These are phyloP conservation scores for Myrica gale DNA, from an alignment of 306 rosid species.

Conservation along the genomic window DNA sequence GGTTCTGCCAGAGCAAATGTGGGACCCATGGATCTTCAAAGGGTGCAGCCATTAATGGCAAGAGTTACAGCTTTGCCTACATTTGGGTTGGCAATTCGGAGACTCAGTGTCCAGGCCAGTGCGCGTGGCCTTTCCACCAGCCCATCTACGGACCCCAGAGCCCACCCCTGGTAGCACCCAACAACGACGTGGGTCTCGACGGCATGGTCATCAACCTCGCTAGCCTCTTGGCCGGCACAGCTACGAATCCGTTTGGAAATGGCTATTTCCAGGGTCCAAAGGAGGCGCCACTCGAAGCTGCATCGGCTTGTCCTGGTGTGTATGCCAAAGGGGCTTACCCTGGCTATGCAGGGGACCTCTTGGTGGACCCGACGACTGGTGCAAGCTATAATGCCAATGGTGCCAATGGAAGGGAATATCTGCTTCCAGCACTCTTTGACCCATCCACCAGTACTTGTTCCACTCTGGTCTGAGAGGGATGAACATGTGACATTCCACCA, in stretches of 20 bases:
- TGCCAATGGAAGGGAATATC: constrained; percentile 44
- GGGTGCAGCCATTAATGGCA: constrained; percentile 27
- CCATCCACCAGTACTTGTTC: constrained; percentile 62
- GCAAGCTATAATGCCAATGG: constrained; percentile 71
- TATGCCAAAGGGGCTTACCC: constrained; percentile 77
- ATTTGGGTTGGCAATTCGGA: constrained; percentile 76
- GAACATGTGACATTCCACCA: background rate
- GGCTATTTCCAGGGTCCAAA: constrained; percentile 70
- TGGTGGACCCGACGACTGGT: constrained; percentile 53
- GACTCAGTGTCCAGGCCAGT: constrained; percentile 70
- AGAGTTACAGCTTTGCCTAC: constrained; percentile 46
- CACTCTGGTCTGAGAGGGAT: constrained; percentile 32
- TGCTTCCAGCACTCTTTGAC: constrained; percentile 61
- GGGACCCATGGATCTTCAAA: constrained; percentile 41
- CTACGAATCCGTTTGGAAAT: constrained; percentile 62
- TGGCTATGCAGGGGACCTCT: constrained; percentile 57
- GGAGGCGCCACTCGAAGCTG: constrained; percentile 73
- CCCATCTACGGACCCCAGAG: constrained; percentile 73
- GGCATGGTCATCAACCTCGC: constrained; percentile 74
- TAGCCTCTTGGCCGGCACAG: constrained; percentile 59
- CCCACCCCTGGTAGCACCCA: constrained; percentile 55
- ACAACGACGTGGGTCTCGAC: constrained; percentile 65
- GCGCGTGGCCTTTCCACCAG: constrained; percentile 87
- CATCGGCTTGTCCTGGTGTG: constrained; percentile 60
- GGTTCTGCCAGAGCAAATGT: constrained; percentile 41